Evolutionary conservation across 1,139 yeast species (phyloP), one percentile per base, ranked within the genome.

Genomic region (Saccharomycopsis crataegensis): DNA sequence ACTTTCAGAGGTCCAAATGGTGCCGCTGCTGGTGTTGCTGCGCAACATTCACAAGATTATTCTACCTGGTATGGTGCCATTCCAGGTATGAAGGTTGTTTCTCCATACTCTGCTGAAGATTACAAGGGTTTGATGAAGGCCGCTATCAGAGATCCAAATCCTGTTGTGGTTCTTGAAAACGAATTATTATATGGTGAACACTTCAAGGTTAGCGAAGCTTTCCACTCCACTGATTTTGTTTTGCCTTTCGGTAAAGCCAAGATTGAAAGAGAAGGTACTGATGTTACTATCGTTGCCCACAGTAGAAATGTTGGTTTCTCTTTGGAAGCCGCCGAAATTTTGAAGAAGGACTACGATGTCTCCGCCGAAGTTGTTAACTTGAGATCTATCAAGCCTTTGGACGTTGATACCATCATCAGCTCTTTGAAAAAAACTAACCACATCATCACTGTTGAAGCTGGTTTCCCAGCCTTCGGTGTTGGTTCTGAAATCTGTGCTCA

Each of bases 1-100:
- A 91, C 96, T 52, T 94, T 94, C 80, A 86, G 99, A 75, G 99
- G 99, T 66, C 98, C 99, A 60, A 94, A 94, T 73, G 99, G 99
- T 73, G 96, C 99, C 51, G 97, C 99, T 64, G 97, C 97, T 50
- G 98, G 99, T 80, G 99, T 93, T 64, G 99, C 82, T 64, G 99
- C 99, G 57, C 99, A 93, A 74, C 99, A 93, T 76, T 93, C 99
- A 45, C 99, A 93, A 76, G 96, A 90, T 74, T 93, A 83, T 72
- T 80, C 97, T 56, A 90, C 96, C 53, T 93, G 99, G 99, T 93
- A 94, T 75, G 98, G 97, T 62, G 78, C 96, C 55, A 90, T 94
- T 64, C 99, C 99, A 57, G 99, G 99, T 70, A 79, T 93, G 70
- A 93, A 94, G 78, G 99, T 93, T 49, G 74, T 93, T 51, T 88